Conservation (phyloP, 164 flowering plant genomes). For the grape (Vitis vinifera) region DNA sequence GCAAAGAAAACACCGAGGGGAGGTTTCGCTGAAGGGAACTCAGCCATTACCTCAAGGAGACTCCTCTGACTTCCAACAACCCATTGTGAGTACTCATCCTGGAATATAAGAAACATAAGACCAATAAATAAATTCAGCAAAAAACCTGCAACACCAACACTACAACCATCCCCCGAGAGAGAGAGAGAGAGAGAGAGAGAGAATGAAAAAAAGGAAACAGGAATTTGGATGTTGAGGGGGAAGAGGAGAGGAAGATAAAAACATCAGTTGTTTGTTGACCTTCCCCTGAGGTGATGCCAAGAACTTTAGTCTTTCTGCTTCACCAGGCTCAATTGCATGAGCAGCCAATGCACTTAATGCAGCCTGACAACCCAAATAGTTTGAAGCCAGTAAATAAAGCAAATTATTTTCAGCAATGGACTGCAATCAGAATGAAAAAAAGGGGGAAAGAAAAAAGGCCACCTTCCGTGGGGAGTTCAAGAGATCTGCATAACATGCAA, state of each 20-base stretch:
- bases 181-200: too few species aligned
- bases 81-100: conserved; percentile 93
- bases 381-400: background rate
- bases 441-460: background rate
- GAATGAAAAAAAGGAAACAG: background rate
- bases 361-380: conserved; percentile 45
- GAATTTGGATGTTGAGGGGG: background rate
- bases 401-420: background rate
- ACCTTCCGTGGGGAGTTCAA: conserved; percentile 88
- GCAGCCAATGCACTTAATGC: conserved; percentile 82
- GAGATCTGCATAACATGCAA: conserved; percentile 80
- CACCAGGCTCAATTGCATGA: conserved; percentile 72
- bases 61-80: conserved; percentile 85
- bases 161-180: too few species aligned
- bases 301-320: conserved; percentile 67
- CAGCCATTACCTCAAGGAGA: conserved; percentile 89
- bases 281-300: conserved; percentile 80
- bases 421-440: background rate
- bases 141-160: background rate
- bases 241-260: background rate
- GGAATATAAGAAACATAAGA: background rate
- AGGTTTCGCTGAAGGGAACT: conserved; percentile 91
- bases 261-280: conserved; percentile 32
- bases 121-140: conserved; percentile 1
- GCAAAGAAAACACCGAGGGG: conserved; percentile 95